Base-by-base conservation (phyloP, 2,329 filamentous ascomycete species). In the Botryotinia narcissicola region DNA sequence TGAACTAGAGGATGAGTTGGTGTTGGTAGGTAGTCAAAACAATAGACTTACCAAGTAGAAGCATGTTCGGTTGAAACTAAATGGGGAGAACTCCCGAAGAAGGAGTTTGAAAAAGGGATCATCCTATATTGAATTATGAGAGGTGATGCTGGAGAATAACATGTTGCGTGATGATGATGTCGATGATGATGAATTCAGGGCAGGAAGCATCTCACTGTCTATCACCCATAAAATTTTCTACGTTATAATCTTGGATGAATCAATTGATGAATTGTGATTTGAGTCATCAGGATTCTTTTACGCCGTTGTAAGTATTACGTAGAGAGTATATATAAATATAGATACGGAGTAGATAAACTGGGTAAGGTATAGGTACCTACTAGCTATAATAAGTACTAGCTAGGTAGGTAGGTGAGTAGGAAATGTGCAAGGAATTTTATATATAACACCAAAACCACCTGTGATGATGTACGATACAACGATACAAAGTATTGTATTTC, bases 1-100 rank as follows among this genome's bases (percentile, higher is more conserved):
- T 66, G 44, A 66, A 37, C 29, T 51, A 66, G 18, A 66, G 29
- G 63, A 51, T 67, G 63, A 37, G 44, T 54, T 67, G 63, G 63
- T 51, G 63, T 40, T 67, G 63, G 32, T 51, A 18, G 63, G 10
- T 48, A n/a, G 44, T 44, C 42, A 20, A 1, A 44, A 44, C 6
- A 0, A 44, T 18, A 18, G 42, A 44, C 42, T 18, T 18, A 42
- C 12, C 5, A 42, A 14, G 4, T 16, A 18, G 42, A 44, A 44
- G 48, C 44, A 22, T n/a, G 20, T 51, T 67, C 42, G 5, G 16
- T 64, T 7, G n/a, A 46, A 29, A 46, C 42, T 46, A 25, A 18
- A 20, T 64, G 29, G 42, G 46, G 46, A 25, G 46, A 51, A 25
- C 22, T 25, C 25, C 46, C 46, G 61, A 29, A 46, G 16, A 42